Base-by-base conservation (phyloP, 345 rosid species). In the Eucalyptus fibrosa region DNA sequence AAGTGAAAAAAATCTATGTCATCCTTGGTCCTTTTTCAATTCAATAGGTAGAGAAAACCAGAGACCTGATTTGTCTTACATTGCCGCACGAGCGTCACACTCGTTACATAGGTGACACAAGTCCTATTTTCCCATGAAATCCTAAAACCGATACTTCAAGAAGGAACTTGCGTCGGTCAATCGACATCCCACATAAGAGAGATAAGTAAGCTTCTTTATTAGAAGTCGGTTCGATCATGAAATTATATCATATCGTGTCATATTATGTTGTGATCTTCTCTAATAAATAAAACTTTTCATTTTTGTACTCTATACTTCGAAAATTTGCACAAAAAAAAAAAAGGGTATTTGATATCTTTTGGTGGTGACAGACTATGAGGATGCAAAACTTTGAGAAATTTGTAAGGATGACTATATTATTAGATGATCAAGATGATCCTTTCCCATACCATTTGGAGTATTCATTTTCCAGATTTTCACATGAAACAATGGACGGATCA, bases 291-390 rank as follows among this genome's bases (percentile, higher is more conserved):
- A 23, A 2, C 8, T 18, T 1, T 72, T 72, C 26, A 9, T 7
- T 18, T 72, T 5, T 19, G 8, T 1, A 18, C 40, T 34, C 0
- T 18, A 4, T 0, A 8, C 0, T 53, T 53, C 0, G 5, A 53
- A 53, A 53, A 8, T 53, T 8, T 2, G 3, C 21, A 2, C 1
- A 16, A 67, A 32, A 18, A 28, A 28, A 30, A 7, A 28, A 14
- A 1, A n/a, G 24, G 21, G 24, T 9, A 69, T 69, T 69, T 3
- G 24, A 18, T 16, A 34, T 69, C 2, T 18, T 34, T 69, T 9
- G 2, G 7, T 53, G 44, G 2, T 3, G 40, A 34, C 2, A 8
- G 44, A 18, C 6, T 7, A 3, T 6, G 24, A 3, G 4, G 21
- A 69, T 34, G 12, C 1, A 4, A 0, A 6, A 34, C 13, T 32